phyloP scores from a whole-genome alignment of 441 rosid genomes.

The Syzygium malaccense region DNA sequence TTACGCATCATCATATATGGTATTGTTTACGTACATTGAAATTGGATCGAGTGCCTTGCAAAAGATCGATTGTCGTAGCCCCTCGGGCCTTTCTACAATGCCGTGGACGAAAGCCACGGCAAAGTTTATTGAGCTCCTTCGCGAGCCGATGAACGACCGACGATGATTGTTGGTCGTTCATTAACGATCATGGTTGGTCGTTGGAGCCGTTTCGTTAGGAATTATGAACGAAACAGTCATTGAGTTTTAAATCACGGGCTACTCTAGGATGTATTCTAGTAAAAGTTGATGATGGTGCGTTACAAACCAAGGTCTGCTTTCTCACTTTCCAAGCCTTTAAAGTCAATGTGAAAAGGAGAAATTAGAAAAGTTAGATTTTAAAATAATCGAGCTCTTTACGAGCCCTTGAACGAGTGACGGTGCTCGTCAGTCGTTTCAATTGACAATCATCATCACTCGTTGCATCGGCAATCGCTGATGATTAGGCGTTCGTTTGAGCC shows the following conservation, averaged over 20 bases:
- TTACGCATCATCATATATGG: too few relatives aligned
- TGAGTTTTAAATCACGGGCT: background rate
- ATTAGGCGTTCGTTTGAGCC: background rate
- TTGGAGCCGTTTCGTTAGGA: background rate
- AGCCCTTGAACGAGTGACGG: rapidly evolving
- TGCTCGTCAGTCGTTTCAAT: background rate
- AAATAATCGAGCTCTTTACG: background rate
- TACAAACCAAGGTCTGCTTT: background rate
- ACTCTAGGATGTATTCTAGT: background rate
- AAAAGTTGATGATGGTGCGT: background rate
- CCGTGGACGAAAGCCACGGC: too few relatives aligned
- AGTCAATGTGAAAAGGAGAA: background rate
- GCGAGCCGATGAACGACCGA: too few relatives aligned
- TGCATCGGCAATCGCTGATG: background rate
- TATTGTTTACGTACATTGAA: too few relatives aligned
- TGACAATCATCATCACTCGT: rapidly evolving
- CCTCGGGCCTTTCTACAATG: too few relatives aligned
- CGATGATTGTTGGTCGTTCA: too few relatives aligned
- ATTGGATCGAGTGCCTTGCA: too few relatives aligned
- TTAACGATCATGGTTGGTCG: too few relatives aligned
- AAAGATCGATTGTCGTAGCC: too few relatives aligned
- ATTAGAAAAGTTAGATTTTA: background rate
- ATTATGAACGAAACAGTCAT: background rate
- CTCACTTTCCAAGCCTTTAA: background rate
- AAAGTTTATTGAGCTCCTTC: background rate